Evolutionary conservation across 345 rosid species (phyloP), one percentile per base, ranked within the genome.

Genomic region (Capsella bursapastoris): DNA sequence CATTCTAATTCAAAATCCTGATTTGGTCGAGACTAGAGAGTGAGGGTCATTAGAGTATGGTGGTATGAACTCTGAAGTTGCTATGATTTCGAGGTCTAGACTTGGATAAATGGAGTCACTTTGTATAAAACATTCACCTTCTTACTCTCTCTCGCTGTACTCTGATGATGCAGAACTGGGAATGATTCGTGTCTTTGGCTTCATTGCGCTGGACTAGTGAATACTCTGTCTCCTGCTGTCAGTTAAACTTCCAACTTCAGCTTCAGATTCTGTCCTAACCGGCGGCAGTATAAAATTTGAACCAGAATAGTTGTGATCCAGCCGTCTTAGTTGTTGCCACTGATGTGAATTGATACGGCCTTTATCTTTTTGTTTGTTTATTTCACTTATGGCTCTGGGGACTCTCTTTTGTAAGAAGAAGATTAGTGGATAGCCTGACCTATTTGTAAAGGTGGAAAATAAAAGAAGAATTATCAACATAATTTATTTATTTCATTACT

Each of bases 161-260:
- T 67, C n/a, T 75, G 37, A 60, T 67, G 56, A 31, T 67, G 64
- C 8, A 69, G 64, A 66, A 67, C 58, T 57, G 64, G 6, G 47
- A 25, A 10, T 55, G 64, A 55, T 35, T 72, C 16, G 53, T 41
- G 62, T 40, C 53, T 62, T 50, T 5, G 53, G 48, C 56, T 35
- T 65, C 66, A 28, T 57, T n/a, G 48, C 66, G 48, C 66, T 57
- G 58, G 32, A 57, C 41, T 47, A 34, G 16, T 22, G 70, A 9
- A 53, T 53, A 55, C 14, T 22, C 18, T 22, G 38, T 14, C 59
- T 66, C 66, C 28, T 66, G 44, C 52, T 58, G 47, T 56, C 31
- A 74, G 15, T 56, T 16, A 15, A 29, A 71, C 60, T 38, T 61
- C 59, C n/a, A 64, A 64, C 51, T 73, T 65, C 48, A 66, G 51